Conservation (phyloP, 345 rosid genomes). For the Streptanthus diversifolius region DNA sequence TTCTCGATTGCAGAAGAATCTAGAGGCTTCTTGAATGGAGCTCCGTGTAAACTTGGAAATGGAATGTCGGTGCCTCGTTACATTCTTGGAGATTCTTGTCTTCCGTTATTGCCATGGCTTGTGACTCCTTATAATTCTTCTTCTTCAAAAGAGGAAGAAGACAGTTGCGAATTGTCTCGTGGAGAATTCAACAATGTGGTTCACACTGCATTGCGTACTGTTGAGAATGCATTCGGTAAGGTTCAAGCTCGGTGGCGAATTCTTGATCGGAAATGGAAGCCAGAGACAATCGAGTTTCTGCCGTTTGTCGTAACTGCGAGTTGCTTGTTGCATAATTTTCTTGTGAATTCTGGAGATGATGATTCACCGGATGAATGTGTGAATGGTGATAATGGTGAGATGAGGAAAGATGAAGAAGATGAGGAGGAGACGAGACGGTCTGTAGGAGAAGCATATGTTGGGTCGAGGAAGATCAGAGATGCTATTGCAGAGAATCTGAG, state of each 20-base stretch:
- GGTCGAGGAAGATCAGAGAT: slow-evolving; percentile 47
- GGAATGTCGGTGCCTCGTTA: slow-evolving; percentile 55
- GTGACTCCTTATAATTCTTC: slow-evolving; percentile 49
- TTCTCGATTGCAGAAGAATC: slow-evolving; percentile 33
- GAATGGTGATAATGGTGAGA: slow-evolving; percentile 8
- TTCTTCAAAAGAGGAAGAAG: slow-evolving; percentile 41
- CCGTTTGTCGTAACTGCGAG: slow-evolving; percentile 60
- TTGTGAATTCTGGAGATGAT: slow-evolving; percentile 48
- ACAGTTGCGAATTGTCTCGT: slow-evolving; percentile 39
- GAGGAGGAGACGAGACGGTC: slow-evolving; percentile 20
- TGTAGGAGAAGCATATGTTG: slow-evolving; percentile 32
- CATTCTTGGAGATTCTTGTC: slow-evolving; percentile 60
- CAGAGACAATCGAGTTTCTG: slow-evolving; percentile 50
- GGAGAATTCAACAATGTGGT: slow-evolving; percentile 55
- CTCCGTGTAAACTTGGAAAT: slow-evolving; percentile 37
- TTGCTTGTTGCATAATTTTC: slow-evolving; percentile 72
- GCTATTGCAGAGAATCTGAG: slow-evolving; percentile 53
- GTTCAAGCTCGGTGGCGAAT: slow-evolving; percentile 63
- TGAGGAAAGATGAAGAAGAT: slow-evolving; percentile 16
- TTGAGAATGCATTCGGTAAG: slow-evolving; percentile 43
- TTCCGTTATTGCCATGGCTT: slow-evolving; percentile 74
- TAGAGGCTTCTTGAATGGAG: slow-evolving; percentile 46
- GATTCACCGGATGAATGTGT: slow-evolving; percentile 33
- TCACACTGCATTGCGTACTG: slow-evolving; percentile 42
- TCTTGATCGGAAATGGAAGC: slow-evolving; percentile 59